Conservation (phyloP, 768 basidiomycete species). For the Tulasnella sp. region DNA sequence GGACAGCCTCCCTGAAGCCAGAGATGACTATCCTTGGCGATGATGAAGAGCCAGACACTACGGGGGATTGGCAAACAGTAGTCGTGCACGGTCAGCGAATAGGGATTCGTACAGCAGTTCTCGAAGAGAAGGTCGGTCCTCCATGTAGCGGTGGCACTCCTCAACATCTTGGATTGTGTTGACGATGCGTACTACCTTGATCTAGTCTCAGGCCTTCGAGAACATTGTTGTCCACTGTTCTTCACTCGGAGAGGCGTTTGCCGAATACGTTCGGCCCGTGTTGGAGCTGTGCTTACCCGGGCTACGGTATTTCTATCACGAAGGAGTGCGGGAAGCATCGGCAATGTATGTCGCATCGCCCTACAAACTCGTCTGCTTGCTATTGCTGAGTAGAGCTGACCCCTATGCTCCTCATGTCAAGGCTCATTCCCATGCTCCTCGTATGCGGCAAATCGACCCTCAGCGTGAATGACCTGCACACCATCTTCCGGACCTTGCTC, state of each 20-base stretch:
- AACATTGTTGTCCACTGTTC: conserved; percentile 74
- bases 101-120: conserved; percentile 64
- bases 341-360: conserved; percentile 43
- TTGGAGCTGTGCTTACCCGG: conserved; percentile 63
- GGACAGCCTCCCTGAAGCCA: conserved; percentile 67
- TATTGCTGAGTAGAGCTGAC: conserved; percentile 6
- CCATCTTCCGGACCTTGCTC: conserved; percentile 55
- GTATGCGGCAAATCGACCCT: conserved; percentile 57
- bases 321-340: conserved; percentile 70
- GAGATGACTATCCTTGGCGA: conserved; percentile 66
- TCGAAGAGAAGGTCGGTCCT: conserved; percentile 65
- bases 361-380: no score
- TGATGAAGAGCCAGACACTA: conserved; percentile 46
- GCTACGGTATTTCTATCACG: conserved; percentile 69
- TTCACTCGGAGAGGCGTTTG: conserved; percentile 52
- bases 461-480: conserved; percentile 55
- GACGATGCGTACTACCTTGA: no score
- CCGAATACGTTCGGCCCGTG: conserved; percentile 58
- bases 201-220: conserved; percentile 54
- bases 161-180: no score
- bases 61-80: conserved; percentile 71
- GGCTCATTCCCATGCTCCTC: conserved; percentile 61
- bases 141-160: no score
- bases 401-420: neutral
- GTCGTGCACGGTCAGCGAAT: conserved; percentile 65